Percentiles rank a stretch among this genome's conserved stretches.
These are phyloP conservation scores for Osmanthus fragrans DNA, from an alignment of 257 asterid genomes.

Conservation along the genomic window DNA sequence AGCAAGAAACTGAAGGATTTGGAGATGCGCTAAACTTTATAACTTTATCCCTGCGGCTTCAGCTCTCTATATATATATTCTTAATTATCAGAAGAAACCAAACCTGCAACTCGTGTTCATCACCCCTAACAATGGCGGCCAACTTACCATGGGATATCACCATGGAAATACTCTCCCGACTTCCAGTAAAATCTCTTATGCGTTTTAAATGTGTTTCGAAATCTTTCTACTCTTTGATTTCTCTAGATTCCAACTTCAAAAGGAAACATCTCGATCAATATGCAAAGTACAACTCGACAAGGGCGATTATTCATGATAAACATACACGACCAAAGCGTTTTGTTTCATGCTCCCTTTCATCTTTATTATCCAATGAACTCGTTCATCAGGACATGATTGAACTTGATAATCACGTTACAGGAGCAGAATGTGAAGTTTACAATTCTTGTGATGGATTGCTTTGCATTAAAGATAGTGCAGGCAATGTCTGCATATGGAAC, in stretches of 20 bases:
- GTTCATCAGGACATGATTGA: not conserved
- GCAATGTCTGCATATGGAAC: not conserved
- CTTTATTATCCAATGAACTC: not conserved
- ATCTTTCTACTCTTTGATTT: not conserved
- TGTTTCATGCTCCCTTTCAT: not conserved
- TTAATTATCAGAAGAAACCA: no score
- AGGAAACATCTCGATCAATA: not conserved
- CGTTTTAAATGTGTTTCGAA: not conserved
- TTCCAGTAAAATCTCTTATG: not conserved
- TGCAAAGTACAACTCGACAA: not conserved
- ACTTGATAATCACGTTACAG: not conserved
- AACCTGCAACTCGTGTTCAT: no score
- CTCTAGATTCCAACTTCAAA: not conserved
- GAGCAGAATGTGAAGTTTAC: no score
- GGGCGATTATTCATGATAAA: not conserved
- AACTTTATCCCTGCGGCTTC: no score
- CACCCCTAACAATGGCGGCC: not conserved
- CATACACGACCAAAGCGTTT: not conserved
- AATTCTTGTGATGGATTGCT: not conserved
- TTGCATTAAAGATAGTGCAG: not conserved
- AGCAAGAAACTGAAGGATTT: slow-evolving; percentile 91
- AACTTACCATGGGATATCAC: not conserved
- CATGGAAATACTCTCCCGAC: not conserved
- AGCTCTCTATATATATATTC: no score
- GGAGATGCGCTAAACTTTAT: slow-evolving; percentile 44